Evolutionary conservation across 2,329 filamentous ascomycete genomes (phyloP), one percentile per base, ranked within the genome.

Genomic region (Lomentospora prolificans): DNA sequence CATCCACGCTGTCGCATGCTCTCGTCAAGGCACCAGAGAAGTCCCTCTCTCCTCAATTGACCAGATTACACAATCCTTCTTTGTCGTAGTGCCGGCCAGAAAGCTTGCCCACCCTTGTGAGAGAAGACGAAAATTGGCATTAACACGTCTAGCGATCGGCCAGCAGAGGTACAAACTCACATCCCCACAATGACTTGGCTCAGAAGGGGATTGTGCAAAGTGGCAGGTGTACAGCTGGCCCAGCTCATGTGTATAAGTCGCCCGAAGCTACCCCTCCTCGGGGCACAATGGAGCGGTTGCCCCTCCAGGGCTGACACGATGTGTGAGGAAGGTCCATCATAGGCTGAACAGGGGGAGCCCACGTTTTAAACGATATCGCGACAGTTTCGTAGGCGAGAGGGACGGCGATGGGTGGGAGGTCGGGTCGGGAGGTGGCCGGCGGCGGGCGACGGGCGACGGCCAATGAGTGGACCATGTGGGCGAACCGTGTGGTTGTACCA

Each of bases 401-500:
- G 33, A 27, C 17, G 51, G 8, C 17, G 51, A 28, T 9, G 33
- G 10, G 44, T 48, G 44, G n/a, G 44, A 28, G n/a, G 22, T 28
- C 25, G 52, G 25, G 24, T 46, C 41, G 41, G 41, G 33, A 12
- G 3, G 30, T 27, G 14, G 30, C 41, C 4, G 31, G 4, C 25
- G 36, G 22, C 14, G 33, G 52, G 25, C 24, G 28, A 31, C 33
- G 5, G 33, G 52, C 52, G 28, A 36, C 52, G 52, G 31, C 52
- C 52, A 54, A 54, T 54, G 52, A 54, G 52, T 54, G 52, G 52
- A 36, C 52, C 52, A 54, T 54, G 52, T 54, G 52, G 52, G 36
- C 52, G 31, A 27, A 14, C n/a, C n/a, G 36, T 19, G 33, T 53
- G 51, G 51, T 41, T 10, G 19, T 39, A 39, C 31, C 30, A 33